Conservation (phyloP, 768 basidiomycete species). For the Pholiota conissans region DNA sequence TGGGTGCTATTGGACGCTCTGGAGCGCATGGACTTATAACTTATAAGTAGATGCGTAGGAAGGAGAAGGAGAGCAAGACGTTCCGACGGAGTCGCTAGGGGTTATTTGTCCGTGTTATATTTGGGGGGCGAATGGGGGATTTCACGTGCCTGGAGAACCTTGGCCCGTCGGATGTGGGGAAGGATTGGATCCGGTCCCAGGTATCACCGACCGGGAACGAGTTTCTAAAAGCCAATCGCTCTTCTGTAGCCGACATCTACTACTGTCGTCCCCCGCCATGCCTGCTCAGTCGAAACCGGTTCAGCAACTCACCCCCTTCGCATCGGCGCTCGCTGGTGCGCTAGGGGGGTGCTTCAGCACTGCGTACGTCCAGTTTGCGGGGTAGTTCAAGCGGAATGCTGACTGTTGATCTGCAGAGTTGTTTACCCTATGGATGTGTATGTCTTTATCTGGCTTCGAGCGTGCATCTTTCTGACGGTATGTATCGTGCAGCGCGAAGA, state of each 20-base stretch:
- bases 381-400: constrained; percentile 2
- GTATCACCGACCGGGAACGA: constrained; percentile 20
- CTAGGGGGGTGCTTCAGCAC: constrained; percentile 92
- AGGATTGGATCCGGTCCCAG: constrained; percentile 14
- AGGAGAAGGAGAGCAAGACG: not conserved
- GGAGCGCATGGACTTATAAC: too few relatives aligned
- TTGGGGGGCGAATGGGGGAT: too few relatives aligned
- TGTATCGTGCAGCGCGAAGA: constrained; percentile 70
- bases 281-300: constrained; percentile 56
- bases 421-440: constrained; percentile 97
- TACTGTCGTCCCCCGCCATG: constrained; percentile 31
- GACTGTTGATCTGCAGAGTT: constrained; percentile 47
- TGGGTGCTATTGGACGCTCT: too few relatives aligned
- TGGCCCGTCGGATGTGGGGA: not conserved
- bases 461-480: not conserved
- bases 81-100: not conserved
- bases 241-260: constrained; percentile 17
- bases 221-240: constrained; percentile 12
- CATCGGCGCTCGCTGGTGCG: constrained; percentile 89
- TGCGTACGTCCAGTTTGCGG: constrained; percentile 58
- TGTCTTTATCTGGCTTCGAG: constrained; percentile 27
- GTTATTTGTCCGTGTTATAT: too few relatives aligned
- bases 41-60: too few relatives aligned
- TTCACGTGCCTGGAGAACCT: constrained; percentile 10
- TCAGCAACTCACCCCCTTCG: constrained; percentile 80